Percentiles rank a stretch among this genome's conserved stretches.
These are phyloP conservation scores for Phragmites australis DNA, from an alignment of 176 grass and related monocot species.

Conservation along the genomic window DNA sequence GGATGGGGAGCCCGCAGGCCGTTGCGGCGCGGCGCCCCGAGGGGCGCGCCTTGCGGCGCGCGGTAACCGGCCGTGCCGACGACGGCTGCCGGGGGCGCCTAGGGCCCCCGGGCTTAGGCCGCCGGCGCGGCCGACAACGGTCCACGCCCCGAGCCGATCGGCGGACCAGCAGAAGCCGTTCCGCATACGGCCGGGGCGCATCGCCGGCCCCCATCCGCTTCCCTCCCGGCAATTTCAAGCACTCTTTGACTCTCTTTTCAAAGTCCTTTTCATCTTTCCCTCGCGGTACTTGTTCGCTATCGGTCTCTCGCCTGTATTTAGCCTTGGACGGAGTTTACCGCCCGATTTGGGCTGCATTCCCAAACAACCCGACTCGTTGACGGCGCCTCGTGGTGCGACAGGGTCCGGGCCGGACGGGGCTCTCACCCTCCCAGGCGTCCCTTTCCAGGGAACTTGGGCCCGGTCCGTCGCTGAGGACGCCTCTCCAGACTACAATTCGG, in stretches of 20 bases:
- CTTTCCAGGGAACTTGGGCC: constrained; percentile 51
- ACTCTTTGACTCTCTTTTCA: constrained; percentile 81
- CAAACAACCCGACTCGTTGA: constrained; percentile 61
- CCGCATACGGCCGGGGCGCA: constrained; percentile 35
- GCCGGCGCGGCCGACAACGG: too few species aligned
- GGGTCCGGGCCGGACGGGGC: constrained; percentile 56
- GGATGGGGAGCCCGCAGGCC: constrained; percentile 54
- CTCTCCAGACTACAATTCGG: constrained; percentile 44
- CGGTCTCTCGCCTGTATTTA: constrained; percentile 72
- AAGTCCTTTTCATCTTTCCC: constrained; percentile 74
- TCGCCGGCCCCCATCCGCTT: constrained; percentile 68
- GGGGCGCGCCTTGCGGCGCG: too few species aligned
- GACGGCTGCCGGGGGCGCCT: too few species aligned
- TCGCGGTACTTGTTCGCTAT: constrained; percentile 71
- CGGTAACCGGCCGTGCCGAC: too few species aligned
- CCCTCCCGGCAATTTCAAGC: constrained; percentile 74
- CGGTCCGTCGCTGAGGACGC: constrained; percentile 35
- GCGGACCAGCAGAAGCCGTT: background rate
- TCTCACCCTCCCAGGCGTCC: constrained; percentile 53
- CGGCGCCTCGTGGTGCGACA: constrained; percentile 52
- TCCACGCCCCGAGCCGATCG: too few species aligned
- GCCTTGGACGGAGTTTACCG: constrained; percentile 63
- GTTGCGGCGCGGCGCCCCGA: background rate
- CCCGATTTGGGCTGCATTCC: constrained; percentile 53
- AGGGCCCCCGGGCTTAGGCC: too few species aligned